Evolutionary conservation across 2,329 filamentous ascomycete species (phyloP).

Genomic region (Epicoccum sorghinum): DNA sequence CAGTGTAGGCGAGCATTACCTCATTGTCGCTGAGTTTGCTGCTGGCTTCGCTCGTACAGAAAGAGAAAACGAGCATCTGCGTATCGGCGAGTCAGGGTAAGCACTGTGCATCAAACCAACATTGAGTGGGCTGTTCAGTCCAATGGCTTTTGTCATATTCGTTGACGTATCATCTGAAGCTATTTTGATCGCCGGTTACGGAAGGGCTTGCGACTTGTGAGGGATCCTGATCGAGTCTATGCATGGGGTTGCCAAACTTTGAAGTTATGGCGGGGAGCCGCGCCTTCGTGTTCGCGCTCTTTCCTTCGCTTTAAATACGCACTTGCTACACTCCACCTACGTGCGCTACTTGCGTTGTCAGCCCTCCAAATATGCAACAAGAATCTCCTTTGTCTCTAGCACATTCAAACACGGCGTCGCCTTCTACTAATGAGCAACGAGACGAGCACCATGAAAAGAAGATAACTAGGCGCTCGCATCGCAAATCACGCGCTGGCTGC

Average conservation of each 20-base stretch:
- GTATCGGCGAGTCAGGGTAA: constrained; percentile 7
- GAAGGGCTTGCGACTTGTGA: constrained; percentile 3
- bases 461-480: constrained; percentile 32
- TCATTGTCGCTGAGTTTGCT: constrained; percentile 1
- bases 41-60: background rate
- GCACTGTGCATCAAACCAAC: background rate
- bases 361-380: constrained; percentile 19
- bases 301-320: constrained; percentile 18
- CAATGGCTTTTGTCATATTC: too few species aligned
- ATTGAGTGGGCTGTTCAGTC: too few species aligned
- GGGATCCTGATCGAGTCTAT: background rate
- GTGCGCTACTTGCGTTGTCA: background rate
- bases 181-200: background rate
- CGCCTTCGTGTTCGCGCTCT: constrained; percentile 14
- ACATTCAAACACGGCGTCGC: constrained; percentile 9
- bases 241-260: background rate
- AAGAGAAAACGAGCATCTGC: constrained; percentile 9
- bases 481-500: constrained; percentile 38
- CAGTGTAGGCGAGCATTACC: constrained; percentile 1
- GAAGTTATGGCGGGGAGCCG: background rate
- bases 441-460: constrained; percentile 17
- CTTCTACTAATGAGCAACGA: constrained; percentile 4
- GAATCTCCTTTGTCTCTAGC: constrained; percentile 23
- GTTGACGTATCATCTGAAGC: too few species aligned
- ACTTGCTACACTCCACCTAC: background rate